Base-by-base conservation (phyloP, 148 eudicot genomes). In the Fagopyrum tataricum region DNA sequence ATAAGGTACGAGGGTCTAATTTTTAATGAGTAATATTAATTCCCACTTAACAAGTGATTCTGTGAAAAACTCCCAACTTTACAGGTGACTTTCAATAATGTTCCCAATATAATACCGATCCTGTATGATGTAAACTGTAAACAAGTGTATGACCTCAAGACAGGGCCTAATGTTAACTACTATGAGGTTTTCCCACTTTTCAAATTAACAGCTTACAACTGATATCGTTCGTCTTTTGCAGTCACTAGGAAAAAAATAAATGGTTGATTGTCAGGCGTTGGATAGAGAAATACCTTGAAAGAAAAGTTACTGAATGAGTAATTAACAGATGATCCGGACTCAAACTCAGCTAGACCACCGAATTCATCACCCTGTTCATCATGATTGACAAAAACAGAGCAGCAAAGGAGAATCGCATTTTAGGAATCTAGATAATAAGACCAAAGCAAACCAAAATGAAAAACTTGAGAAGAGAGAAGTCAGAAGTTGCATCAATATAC, bases 261-360 rank as follows among this genome's bases (percentile, higher is more conserved):
- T 8, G 2, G 20, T 39, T 39, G 15, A 12, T 43, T 64, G 17
- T 43, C 26, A 70, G 14, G 41, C 4, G 6, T 64, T 58, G 11
- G 18, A 18, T 37, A 75, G 24, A 52, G 53, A 74, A 67, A 42
- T 87, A 95, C 98, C 98, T 96, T 96, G 68, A 96, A 96, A 6
- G 99, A 96, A 82, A 96, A 96, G 83, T 96, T 96, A 80, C 97
- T 96, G 74, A 96, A 96, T 74, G 99, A 87, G 79, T 96, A 92
- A 81, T 92, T 84, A 40, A 86, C 84, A 42, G 87, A 80, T 21
- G 87, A 85, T 73, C 87, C 82, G 13, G 94, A 86, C 72, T 90
- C 97, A 71, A 87, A 89, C 72, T 86, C 97, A 39, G 91, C 79
- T 70, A 85, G 81, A 73, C 94, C 88, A 40, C 79, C 86, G 59